Evolutionary conservation across 2,329 filamentous ascomycete genomes (phyloP), one percentile per base, ranked within the genome.

Genomic region (Microcyclospora pomicola): DNA sequence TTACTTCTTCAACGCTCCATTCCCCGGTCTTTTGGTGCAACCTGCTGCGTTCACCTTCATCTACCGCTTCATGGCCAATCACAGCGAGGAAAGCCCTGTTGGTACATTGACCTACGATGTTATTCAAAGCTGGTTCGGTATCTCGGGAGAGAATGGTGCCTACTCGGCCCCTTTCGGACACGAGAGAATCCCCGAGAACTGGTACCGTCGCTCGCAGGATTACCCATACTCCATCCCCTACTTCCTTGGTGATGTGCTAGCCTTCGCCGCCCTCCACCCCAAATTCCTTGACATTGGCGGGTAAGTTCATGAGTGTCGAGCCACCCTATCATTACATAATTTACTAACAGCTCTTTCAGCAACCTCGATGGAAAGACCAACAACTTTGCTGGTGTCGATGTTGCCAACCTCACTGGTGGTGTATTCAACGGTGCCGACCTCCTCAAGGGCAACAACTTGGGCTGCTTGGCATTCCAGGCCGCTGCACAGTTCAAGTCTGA

Each of bases 401-500:
- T 60, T 4, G 40, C 33, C 9, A 47, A 62, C 33, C 39, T 66
- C 9, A 62, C 59, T 12, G 54, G 54, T 9, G 63, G 62, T 15
- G 50, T 70, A 1, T 61, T 64, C 43, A 69, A 67, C 44, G 32
- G 37, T 13, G 40, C 38, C 10, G 45, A 43, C 27, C 40, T 53
- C 2, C 37, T 49, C 33, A 36, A 50, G 32, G 57, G 54, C 9
- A 58, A 62, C 48, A 59, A 59, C 39, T 49, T 61, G 5, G 46
- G 55, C 2, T 62, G 59, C 41, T 58, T 62, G 37, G 52, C 50
- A 3, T 53, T 59, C 35, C 42, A 61, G 37, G 31, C 58, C n/a
- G 43, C 56, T 33, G 52, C 58, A 38, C 57, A 59, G 2, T 51
- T 53, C 35, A 44, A 52, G 34, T 52, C 58, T 5, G 59, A 61